phyloP scores from a whole-genome alignment of 495 filamentous ascomycete genomes.

The Platismatia glauca region DNA sequence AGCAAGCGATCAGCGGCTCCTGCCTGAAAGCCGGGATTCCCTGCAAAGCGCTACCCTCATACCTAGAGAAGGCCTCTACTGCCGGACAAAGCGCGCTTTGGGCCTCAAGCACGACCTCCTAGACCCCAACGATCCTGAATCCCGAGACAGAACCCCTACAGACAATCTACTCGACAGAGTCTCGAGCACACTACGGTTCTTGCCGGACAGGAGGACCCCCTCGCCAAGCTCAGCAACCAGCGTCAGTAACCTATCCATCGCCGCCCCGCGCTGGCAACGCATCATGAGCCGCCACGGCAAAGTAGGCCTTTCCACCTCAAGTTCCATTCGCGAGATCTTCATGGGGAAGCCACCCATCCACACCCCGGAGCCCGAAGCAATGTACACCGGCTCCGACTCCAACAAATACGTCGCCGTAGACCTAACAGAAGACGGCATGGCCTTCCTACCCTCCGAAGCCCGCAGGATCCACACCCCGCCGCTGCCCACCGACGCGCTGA shows the following conservation, averaged over 20 bases:
- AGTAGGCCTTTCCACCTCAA: constrained; percentile 15
- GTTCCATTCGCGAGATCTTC: constrained; percentile 19
- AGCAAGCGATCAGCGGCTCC: constrained; percentile 1
- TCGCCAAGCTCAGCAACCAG: constrained; percentile 6
- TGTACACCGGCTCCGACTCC: constrained; percentile 18
- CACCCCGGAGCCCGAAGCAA: constrained; percentile 18
- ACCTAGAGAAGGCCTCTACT: constrained; percentile 20
- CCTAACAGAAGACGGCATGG: constrained; percentile 10
- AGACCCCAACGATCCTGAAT: neutral
- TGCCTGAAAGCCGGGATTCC: neutral
- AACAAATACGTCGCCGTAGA: constrained; percentile 18
- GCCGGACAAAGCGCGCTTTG: constrained; percentile 20
- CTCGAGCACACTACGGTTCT: constrained; percentile 12
- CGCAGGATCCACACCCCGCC: constrained; percentile 31
- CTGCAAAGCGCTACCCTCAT: neutral
- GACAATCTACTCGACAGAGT: constrained; percentile 15
- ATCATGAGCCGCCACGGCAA: constrained; percentile 3
- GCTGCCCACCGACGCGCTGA: constrained; percentile 29
- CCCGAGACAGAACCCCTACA: constrained; percentile 1
- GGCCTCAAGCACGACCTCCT: constrained; percentile 13
- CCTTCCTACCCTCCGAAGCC: constrained; percentile 27
- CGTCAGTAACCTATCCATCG: constrained; percentile 20
- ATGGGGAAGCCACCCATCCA: constrained; percentile 16
- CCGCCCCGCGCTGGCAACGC: constrained; percentile 12
- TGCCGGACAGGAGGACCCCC: constrained; percentile 6